phyloP scores from a whole-genome alignment of 371 early-diverging fungal genomes.

The Rhizomucor miehei region DNA sequence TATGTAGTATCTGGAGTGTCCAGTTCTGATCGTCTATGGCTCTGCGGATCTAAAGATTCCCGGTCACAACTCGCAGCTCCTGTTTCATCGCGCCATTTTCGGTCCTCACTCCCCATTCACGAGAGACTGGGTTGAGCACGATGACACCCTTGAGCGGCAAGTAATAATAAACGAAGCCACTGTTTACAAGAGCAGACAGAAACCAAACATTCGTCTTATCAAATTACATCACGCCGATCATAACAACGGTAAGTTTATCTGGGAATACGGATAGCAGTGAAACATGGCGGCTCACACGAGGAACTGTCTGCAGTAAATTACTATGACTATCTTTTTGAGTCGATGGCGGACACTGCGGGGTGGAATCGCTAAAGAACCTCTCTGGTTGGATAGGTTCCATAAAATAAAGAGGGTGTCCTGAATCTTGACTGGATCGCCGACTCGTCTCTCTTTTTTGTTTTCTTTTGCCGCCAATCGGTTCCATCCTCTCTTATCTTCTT shows the following conservation, averaged over 20 bases:
- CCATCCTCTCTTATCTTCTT: not conserved
- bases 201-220: constrained; percentile 18
- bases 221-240: constrained; percentile 32
- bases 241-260: constrained; percentile 36
- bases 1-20: constrained; percentile 30
- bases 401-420: constrained; percentile 1
- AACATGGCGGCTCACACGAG: not conserved
- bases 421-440: not conserved
- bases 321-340: constrained; percentile 33
- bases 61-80: constrained; percentile 27
- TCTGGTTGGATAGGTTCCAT: constrained; percentile 12
- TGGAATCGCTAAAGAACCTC: constrained; percentile 11
- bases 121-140: constrained; percentile 15
- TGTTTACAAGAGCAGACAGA: constrained; percentile 13
- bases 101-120: constrained; percentile 8
- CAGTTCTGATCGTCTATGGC: constrained; percentile 36
- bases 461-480: not conserved
- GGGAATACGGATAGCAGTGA: not conserved
- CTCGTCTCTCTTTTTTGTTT: not conserved
- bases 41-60: constrained; percentile 39
- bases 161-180: constrained; percentile 30
- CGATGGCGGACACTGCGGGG: constrained; percentile 23
- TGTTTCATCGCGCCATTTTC: constrained; percentile 35
- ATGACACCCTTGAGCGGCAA: constrained; percentile 4
- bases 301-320: constrained; percentile 31